Evolutionary conservation across 495 filamentous ascomycete genomes (phyloP).

Genomic region (Aspergillus coremiiformis): DNA sequence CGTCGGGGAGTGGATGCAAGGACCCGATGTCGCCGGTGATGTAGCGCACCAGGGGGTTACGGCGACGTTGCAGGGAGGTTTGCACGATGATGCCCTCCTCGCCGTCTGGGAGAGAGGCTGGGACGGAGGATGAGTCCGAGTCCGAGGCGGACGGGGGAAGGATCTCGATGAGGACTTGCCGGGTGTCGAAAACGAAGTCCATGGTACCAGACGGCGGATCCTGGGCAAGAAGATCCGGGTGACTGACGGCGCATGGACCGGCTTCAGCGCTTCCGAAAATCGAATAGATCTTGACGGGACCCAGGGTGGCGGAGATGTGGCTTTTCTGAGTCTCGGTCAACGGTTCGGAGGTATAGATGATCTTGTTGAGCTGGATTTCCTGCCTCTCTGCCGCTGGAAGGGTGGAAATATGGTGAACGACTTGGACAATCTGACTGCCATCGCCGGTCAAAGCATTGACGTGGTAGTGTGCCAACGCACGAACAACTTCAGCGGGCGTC

Average conservation of each 20-base stretch:
- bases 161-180: constrained; percentile 25
- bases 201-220: neutral
- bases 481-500: constrained; percentile 5
- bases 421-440: constrained; percentile 14
- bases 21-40: constrained; percentile 32
- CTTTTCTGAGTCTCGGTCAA: constrained; percentile 12
- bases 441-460: constrained; percentile 16
- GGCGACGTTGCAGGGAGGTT: constrained; percentile 29
- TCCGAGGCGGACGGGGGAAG: constrained; percentile 13
- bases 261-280: constrained; percentile 25
- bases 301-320: constrained; percentile 2
- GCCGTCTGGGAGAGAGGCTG: constrained; percentile 11
- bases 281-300: constrained; percentile 17
- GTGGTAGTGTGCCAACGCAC: constrained; percentile 8
- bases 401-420: constrained; percentile 13
- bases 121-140: neutral
- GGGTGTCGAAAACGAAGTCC: constrained; percentile 29
- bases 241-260: constrained; percentile 19
- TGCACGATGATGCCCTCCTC: constrained; percentile 25
- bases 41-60: constrained; percentile 36
- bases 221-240: constrained; percentile 14
- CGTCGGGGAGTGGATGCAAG: constrained; percentile 19
- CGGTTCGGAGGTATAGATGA: constrained; percentile 21
- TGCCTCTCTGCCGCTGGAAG: constrained; percentile 1
- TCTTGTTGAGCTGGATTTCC: constrained; percentile 11